A percentile compares a stretch with the other conserved stretches of the same genome.
phyloP scores from a whole-genome alignment of 169 alveolate species.

The Eimeria brunetti region DNA sequence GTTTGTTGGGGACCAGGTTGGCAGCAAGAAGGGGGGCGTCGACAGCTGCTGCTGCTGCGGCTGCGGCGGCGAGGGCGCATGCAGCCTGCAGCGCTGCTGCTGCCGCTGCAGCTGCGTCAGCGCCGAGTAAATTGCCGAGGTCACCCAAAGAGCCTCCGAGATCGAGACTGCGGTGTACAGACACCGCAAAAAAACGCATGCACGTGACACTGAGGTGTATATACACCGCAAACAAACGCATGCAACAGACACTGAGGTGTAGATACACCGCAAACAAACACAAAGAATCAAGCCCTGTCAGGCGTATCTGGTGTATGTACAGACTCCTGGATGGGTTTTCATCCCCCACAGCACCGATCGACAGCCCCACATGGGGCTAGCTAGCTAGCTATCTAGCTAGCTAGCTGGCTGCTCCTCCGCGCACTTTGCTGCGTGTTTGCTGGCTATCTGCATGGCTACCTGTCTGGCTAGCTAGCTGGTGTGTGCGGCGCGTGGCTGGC shows the following conservation, averaged over 20 bases:
- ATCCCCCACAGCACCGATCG: too few species aligned
- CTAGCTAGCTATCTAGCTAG: background rate
- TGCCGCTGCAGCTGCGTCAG: constrained; percentile 79
- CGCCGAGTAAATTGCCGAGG: constrained; percentile 80
- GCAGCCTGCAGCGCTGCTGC: constrained; percentile 32
- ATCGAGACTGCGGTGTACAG: constrained; percentile 37
- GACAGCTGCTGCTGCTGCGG: constrained; percentile 33
- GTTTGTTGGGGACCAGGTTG: constrained; percentile 78
- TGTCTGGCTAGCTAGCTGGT: constrained; percentile 7
- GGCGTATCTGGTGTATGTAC: too few species aligned
- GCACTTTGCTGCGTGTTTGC: too few species aligned
- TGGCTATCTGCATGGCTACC: background rate
- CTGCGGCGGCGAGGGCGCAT: constrained; percentile 26
- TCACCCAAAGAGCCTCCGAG: constrained; percentile 80
- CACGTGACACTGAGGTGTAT: too few species aligned
- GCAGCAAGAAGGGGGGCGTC: constrained; percentile 45
- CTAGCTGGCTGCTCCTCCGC: too few species aligned
- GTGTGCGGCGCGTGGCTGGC: background rate
- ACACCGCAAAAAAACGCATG: background rate
- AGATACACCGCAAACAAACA: too few species aligned
- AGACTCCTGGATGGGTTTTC: too few species aligned
- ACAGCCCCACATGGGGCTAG: background rate
- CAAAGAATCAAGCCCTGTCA: too few species aligned
- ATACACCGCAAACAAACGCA: too few species aligned
- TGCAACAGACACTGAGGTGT: too few species aligned